A percentile compares a stretch with the other conserved stretches of the same genome.
Evolutionary conservation across 768 basidiomycete genomes (phyloP).

Genomic region (Suillus alpinus): DNA sequence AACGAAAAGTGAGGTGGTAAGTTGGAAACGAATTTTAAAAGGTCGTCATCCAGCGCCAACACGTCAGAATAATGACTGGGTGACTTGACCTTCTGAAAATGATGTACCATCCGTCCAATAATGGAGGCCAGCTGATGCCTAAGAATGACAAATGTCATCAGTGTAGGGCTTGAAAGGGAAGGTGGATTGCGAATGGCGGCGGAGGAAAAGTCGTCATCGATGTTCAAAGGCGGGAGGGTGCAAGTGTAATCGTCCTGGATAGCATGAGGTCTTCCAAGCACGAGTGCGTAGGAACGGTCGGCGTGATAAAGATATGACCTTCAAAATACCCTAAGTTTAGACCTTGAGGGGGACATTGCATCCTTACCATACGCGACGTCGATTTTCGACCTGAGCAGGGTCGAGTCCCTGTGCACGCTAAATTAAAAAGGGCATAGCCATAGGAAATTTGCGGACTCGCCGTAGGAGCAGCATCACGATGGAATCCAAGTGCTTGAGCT

Average conservation of each 20-base stretch:
- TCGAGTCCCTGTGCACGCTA: constrained; percentile 56
- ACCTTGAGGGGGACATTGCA: neutral
- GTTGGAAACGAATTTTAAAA: constrained; percentile 69
- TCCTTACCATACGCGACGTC: constrained; percentile 81
- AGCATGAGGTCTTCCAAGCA: constrained; percentile 85
- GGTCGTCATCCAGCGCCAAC: constrained; percentile 75
- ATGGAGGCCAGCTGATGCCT: constrained; percentile 79
- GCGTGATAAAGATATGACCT: constrained; percentile 94
- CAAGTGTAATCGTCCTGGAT: constrained; percentile 91
- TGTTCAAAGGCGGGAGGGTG: constrained; percentile 71
- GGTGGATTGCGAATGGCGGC: constrained; percentile 46
- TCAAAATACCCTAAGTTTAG: constrained; percentile 12
- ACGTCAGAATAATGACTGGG: constrained; percentile 84
- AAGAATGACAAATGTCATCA: constrained; percentile 85
- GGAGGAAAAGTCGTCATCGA: constrained; percentile 56
- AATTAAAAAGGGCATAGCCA: constrained; percentile 7
- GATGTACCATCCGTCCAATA: constrained; percentile 88
- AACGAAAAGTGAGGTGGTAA: constrained; percentile 80
- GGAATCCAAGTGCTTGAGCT: constrained; percentile 89
- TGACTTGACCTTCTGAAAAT: constrained; percentile 84
- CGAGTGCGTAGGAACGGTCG: constrained; percentile 87
- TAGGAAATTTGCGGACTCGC: constrained; percentile 40
- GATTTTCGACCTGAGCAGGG: constrained; percentile 77
- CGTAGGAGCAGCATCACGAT: constrained; percentile 83
- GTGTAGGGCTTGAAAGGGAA: constrained; percentile 69